Base-by-base conservation (phyloP, 495 filamentous ascomycete genomes). In the Aspergillus steynii region DNA sequence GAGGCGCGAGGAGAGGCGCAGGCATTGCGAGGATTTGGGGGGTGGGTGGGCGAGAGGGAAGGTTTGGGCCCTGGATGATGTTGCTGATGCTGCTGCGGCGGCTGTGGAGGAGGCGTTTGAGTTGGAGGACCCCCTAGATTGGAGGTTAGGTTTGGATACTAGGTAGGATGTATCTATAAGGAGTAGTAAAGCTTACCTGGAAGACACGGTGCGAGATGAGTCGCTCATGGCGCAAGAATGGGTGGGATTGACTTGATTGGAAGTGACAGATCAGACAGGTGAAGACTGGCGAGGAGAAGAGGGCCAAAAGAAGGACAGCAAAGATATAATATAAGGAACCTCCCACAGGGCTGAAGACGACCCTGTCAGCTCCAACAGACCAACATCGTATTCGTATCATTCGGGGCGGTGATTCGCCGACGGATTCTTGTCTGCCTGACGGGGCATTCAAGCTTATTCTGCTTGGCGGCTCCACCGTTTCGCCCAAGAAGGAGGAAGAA, bases 41-140 rank as follows among this genome's bases (percentile, higher is more conserved):
- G 76, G 69, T 20, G 73, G 76, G 29, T 69, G 67, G 37, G 76
- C 76, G 48, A 77, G 67, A 52, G 72, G 64, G 62, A 79, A 77
- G 46, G 69, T 69, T 55, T 74, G 70, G 28, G 70, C 66, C 61
- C 59, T 68, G 20, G 20, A 20, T 50, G 54, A 32, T 25, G 32
- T 51, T 9, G 56, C 34, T 45, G 53, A 60, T 59, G 64, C 61
- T 8, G 61, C 56, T 20, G 53, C 48, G 31, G 53, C 53, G 63
- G 55, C 10, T 42, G 53, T 45, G 6, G 47, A n/a, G 49, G 54
- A 45, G 32, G 20, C 12, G 51, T 15, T 31, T 50, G 37, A 42
- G 15, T 50, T 58, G 45, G 37, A 42, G 10, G 37, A 42, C 3
- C 7, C 3, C 9, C 37, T 42, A 12, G 14, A 10, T 42, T 42